Base-by-base conservation (phyloP, 192 early-diverging fungal genomes). In the Allomyces arbusculus region DNA sequence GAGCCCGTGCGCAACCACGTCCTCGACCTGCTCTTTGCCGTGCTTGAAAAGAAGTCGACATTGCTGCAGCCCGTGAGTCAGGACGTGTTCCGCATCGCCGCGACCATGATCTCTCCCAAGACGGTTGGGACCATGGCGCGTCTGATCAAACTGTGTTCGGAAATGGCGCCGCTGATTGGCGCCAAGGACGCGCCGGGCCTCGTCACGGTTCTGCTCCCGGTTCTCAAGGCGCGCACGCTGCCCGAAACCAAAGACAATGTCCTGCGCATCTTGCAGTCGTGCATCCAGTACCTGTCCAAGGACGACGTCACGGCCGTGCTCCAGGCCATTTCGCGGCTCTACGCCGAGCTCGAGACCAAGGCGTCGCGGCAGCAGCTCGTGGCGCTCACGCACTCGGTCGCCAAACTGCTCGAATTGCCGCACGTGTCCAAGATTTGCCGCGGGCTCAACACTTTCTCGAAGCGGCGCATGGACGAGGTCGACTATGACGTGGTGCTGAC, bases 401-500 rank as follows among this genome's bases (percentile, higher is more conserved):
- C 55, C 28, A 62, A 69, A 4, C 11, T 26, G 50, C n/a, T 12
- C n/a, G n/a, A 69, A 62, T 69, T 89, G 68, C 69, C 65, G 23
- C 66, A 71, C 8, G 79, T 88, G 0, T 77, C 79, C 2, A 69
- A 70, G 6, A 40, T 93, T 1, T 69, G 94, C 3, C 74, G 72
- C 19, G 91, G 88, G 24, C 71, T 96, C 20, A 97, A 97, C 70
- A 72, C 92, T 1, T 88, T 81, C 64, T 90, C 90, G 20, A 63
- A 69, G 16, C 71, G 70, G 6, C 81, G 87, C 22, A 76, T 99
- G 20, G 89, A 92, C 67, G 89, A 92, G 66, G 89, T 88, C 0
- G 92, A 97, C 67, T 95, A 87, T 70, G 88, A 91, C 71, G 72
- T 73, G 14, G 81, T 91, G 6, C 81, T 97, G 65, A 83, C 79